A percentile compares a stretch with the other conserved stretches of the same genome.
These are phyloP conservation scores for Prunus salicina DNA, from an alignment of 306 rosid genomes.

Conservation along the genomic window DNA sequence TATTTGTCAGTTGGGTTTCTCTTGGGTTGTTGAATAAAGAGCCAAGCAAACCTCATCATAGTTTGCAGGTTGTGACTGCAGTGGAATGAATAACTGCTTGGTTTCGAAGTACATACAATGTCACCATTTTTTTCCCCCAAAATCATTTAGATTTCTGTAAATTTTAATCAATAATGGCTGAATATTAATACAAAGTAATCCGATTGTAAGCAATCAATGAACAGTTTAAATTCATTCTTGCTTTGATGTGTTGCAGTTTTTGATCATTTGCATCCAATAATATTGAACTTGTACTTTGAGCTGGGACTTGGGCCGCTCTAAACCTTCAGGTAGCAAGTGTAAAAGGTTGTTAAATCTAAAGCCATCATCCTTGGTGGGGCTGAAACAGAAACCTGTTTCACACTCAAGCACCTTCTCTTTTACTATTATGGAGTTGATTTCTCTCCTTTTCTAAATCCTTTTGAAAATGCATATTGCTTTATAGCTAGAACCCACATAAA, in stretches of 20 bases:
- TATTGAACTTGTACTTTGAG: background rate
- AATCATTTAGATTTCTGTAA: background rate
- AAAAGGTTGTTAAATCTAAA: background rate
- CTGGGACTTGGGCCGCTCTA: background rate
- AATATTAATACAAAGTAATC: background rate
- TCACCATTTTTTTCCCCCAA: background rate
- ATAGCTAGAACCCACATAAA: slow-evolving; percentile 24
- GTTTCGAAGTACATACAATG: background rate
- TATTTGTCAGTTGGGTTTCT: background rate
- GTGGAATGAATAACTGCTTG: background rate
- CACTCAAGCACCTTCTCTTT: background rate
- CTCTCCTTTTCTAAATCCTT: background rate
- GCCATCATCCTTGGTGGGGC: background rate
- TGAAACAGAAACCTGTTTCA: background rate
- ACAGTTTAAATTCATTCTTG: background rate
- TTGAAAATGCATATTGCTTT: slow-evolving; percentile 16
- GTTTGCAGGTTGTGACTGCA: background rate
- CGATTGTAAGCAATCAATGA: background rate
- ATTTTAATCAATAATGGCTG: background rate
- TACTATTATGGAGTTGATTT: background rate
- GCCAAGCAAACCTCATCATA: background rate
- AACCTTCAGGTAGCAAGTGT: background rate
- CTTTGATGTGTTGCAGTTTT: background rate
- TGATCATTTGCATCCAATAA: background rate
- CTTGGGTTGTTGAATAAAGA: background rate